Percentiles rank a stretch among this genome's conserved stretches.
These are phyloP conservation scores for Pleomassaria siparia DNA, from an alignment of 2,329 filamentous ascomycete genomes.

Conservation along the genomic window DNA sequence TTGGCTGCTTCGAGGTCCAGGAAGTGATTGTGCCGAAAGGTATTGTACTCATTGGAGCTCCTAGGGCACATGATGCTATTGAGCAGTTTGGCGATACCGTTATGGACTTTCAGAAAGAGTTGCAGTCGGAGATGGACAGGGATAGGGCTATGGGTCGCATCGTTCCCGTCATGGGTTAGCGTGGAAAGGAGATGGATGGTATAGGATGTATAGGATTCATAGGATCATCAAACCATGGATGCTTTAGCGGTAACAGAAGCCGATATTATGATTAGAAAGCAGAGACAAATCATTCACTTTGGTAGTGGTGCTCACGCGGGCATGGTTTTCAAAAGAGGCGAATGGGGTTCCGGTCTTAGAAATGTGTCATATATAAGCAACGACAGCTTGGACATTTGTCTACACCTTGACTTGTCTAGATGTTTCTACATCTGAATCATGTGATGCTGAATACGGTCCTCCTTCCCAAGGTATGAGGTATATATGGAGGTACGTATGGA, in stretches of 20 bases:
- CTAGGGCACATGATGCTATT: slow-evolving; percentile 60
- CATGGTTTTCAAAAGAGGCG: too few species aligned
- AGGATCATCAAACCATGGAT: too few species aligned
- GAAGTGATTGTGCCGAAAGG: slow-evolving; percentile 59
- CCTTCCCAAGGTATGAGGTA: too few species aligned
- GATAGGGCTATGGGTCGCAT: slow-evolving; percentile 17
- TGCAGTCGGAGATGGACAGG: slow-evolving; percentile 13
- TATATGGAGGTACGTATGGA: too few species aligned
- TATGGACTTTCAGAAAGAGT: slow-evolving; percentile 33
- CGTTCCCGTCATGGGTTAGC: slow-evolving; percentile 26
- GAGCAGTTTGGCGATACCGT: slow-evolving; percentile 50
- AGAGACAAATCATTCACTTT: slow-evolving; percentile 32
- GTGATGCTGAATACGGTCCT: too few species aligned
- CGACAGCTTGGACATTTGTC: neutral
- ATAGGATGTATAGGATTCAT: too few species aligned
- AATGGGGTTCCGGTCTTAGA: neutral
- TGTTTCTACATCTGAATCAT: too few species aligned
- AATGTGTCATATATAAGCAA: neutral
- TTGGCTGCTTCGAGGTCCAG: slow-evolving; percentile 63
- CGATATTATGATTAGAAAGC: too few species aligned
- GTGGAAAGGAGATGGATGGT: slow-evolving; percentile 48
- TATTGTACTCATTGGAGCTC: slow-evolving; percentile 62
- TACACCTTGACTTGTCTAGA: too few species aligned
- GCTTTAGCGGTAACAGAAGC: too few species aligned
- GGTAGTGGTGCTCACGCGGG: too few species aligned